A percentile compares a stretch with the other conserved stretches of the same genome.
Conservation (phyloP, 2,329 filamentous ascomycete species). For the Fusarium gaditjirri region DNA sequence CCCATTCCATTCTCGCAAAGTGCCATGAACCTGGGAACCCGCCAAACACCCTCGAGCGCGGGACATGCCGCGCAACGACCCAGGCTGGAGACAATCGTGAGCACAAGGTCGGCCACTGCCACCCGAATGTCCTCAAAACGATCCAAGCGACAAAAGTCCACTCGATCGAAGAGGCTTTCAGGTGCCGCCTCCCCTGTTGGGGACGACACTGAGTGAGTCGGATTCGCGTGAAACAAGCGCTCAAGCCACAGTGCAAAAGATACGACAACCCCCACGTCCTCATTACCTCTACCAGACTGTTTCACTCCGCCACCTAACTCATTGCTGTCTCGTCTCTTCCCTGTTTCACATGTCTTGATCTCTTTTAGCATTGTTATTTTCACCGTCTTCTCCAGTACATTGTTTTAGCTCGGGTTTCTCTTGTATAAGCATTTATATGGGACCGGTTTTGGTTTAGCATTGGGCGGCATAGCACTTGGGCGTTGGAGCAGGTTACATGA, state of each 20-base stretch:
- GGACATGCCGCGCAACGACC: constrained; percentile 55
- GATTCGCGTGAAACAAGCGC: constrained; percentile 19
- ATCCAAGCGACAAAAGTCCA: constrained; percentile 46
- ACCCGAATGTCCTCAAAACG: constrained; percentile 46
- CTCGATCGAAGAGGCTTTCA: constrained; percentile 45
- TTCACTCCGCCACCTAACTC: constrained; percentile 11
- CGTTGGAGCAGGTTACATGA: constrained; percentile 34
- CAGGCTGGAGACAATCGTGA: constrained; percentile 59
- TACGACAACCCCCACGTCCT: constrained; percentile 17
- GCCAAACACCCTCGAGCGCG: constrained; percentile 34
- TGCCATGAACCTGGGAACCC: constrained; percentile 40
- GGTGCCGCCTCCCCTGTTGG: constrained; percentile 52
- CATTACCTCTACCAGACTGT: constrained; percentile 22
- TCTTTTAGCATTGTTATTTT: constrained; percentile 16
- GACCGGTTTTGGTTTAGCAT: constrained; percentile 33
- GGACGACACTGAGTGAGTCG: constrained; percentile 50
- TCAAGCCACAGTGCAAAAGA: constrained; percentile 18
- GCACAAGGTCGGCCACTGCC: constrained; percentile 50
- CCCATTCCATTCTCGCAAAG: constrained; percentile 40
- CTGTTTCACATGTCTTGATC: constrained; percentile 16
- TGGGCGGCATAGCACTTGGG: constrained; percentile 43
- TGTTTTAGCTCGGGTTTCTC: constrained; percentile 22
- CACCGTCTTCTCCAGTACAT: constrained; percentile 23
- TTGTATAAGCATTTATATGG: constrained; percentile 42
- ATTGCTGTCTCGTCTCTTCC: constrained; percentile 5